These are phyloP conservation scores for Fusarium keratoplasticum DNA, from an alignment of 2,329 filamentous ascomycete genomes.

Conservation along the genomic window DNA sequence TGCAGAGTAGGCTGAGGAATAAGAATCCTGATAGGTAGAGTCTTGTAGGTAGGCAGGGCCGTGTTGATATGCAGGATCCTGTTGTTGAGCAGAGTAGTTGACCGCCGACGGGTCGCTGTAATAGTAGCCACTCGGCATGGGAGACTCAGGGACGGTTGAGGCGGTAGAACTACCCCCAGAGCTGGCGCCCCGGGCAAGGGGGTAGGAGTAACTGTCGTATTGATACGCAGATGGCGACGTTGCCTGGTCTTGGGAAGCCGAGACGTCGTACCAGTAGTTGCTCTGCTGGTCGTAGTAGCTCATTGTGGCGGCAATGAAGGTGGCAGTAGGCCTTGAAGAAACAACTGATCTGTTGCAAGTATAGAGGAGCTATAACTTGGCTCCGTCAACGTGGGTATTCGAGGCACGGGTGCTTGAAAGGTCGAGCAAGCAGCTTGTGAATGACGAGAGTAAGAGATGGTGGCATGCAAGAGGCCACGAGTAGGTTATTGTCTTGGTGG, in stretches of 20 bases:
- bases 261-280: slow-evolving; percentile 23
- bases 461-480: slow-evolving; percentile 28
- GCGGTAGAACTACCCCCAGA: slow-evolving; percentile 46
- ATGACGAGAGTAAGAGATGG: background rate
- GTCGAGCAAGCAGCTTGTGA: slow-evolving; percentile 18
- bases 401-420: slow-evolving; percentile 26
- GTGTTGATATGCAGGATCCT: slow-evolving; percentile 22
- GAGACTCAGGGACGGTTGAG: slow-evolving; percentile 45
- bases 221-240: slow-evolving; percentile 33
- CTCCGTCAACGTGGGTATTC: slow-evolving; percentile 6
- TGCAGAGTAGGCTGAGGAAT: slow-evolving; percentile 1
- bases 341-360: background rate
- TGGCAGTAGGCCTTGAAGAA: background rate
- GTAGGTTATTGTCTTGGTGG: slow-evolving; percentile 32
- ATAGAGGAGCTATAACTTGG: background rate
- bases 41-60: slow-evolving; percentile 1
- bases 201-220: slow-evolving; percentile 40
- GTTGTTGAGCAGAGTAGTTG: slow-evolving; percentile 20
- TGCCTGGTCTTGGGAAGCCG: slow-evolving; percentile 35
- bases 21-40: slow-evolving; percentile 22
- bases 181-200: slow-evolving; percentile 45
- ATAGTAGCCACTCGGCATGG: slow-evolving; percentile 34
- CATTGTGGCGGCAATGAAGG: slow-evolving; percentile 19
- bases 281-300: slow-evolving; percentile 26
- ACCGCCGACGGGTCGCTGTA: slow-evolving; percentile 25